Conservation (phyloP, 805 yeast species). For the Suhomyces vadensis region DNA sequence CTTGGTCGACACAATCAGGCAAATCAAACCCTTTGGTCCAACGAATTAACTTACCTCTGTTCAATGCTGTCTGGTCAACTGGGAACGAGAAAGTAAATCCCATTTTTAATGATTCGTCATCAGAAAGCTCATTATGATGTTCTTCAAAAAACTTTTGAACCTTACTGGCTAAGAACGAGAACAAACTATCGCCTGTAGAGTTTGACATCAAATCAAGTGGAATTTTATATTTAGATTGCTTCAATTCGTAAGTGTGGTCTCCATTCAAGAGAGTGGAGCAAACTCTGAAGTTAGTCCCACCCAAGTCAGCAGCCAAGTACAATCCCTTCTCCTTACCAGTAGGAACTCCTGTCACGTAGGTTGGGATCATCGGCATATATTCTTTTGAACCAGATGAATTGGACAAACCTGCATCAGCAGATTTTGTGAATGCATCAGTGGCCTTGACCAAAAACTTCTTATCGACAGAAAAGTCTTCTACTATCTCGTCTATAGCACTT, state of each 20-base stretch:
- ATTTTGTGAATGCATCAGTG: constrained; percentile 56
- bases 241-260: constrained; percentile 72
- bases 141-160: constrained; percentile 63
- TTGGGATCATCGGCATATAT: constrained; percentile 83
- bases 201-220: constrained; percentile 75
- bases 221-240: constrained; percentile 75
- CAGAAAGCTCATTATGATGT: constrained; percentile 55
- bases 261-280: constrained; percentile 82
- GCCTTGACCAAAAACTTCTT: constrained; percentile 46
- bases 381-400: constrained; percentile 44
- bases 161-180: constrained; percentile 72
- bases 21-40: constrained; percentile 97
- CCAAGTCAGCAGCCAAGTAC: constrained; percentile 87
- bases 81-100: constrained; percentile 97
- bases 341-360: constrained; percentile 83
- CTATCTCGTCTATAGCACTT: constrained; percentile 36
- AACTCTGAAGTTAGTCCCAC: constrained; percentile 95
- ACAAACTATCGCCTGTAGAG: constrained; percentile 64
- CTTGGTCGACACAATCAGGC: constrained; percentile 80
- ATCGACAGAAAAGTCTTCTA: constrained; percentile 41
- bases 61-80: constrained; percentile 77
- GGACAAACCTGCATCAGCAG: constrained; percentile 61
- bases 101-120: constrained; percentile 51
- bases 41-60: constrained; percentile 78
- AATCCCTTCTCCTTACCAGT: constrained; percentile 83